A percentile compares a stretch with the other conserved stretches of the same genome.
Evolutionary conservation across 2,329 filamentous ascomycete species (phyloP).

Genomic region (Sporothrix brunneoviolacea): DNA sequence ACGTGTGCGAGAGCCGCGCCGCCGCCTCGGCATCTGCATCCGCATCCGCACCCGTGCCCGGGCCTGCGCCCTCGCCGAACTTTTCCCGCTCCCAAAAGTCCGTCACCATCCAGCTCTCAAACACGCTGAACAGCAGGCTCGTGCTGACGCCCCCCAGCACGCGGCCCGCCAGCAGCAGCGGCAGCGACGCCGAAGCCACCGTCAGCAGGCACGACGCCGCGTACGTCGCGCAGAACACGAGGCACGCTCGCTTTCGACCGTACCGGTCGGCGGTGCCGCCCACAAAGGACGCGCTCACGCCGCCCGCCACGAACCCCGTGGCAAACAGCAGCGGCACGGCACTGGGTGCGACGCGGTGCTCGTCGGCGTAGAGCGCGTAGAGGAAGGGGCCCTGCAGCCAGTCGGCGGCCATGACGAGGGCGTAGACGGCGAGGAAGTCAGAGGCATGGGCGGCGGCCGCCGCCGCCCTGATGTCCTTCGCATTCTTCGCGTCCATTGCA

Average conservation of each 20-base stretch:
- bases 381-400: conserved; percentile 38
- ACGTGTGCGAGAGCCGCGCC: conserved; percentile 39
- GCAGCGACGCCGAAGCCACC: conserved; percentile 23
- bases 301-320: conserved; percentile 38
- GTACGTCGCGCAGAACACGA: conserved; percentile 48
- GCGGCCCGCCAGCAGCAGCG: conserved; percentile 45
- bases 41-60: conserved; percentile 12
- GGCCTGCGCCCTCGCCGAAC: background rate
- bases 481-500: background rate
- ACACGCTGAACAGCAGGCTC: conserved; percentile 51
- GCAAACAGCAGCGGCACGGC: conserved; percentile 35
- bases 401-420: conserved; percentile 44
- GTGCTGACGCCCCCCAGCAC: conserved; percentile 49
- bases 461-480: background rate
- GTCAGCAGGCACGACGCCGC: conserved; percentile 43
- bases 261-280: conserved; percentile 43
- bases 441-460: conserved; percentile 21
- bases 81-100: conserved; percentile 42
- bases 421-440: conserved; percentile 37
- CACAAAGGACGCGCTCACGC: conserved; percentile 38
- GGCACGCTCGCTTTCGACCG: conserved; percentile 45
- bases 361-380: conserved; percentile 30
- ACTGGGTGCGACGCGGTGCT: conserved; percentile 23
- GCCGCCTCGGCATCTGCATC: conserved; percentile 27
- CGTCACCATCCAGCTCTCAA: conserved; percentile 56